Evolutionary conservation across 331 rosid genomes (phyloP).

Genomic region (Arachis monticola): DNA sequence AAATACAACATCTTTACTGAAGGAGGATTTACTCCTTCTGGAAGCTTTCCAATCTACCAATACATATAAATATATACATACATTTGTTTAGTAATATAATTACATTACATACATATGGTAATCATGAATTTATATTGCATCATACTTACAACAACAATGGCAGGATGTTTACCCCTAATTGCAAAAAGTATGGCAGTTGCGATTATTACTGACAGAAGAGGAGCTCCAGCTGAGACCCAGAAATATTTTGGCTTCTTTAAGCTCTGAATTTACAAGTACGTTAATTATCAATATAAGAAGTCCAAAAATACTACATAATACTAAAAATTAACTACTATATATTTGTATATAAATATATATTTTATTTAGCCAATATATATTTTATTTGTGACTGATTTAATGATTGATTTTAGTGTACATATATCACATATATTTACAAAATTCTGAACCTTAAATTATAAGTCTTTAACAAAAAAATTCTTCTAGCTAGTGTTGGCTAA

Average conservation of each 20-base stretch:
- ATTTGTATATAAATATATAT: too few relatives aligned
- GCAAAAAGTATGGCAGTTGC: constrained; percentile 69
- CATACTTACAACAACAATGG: constrained; percentile 66
- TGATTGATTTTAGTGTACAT: too few relatives aligned
- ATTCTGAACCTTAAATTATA: too few relatives aligned
- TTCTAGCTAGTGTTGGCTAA: too few relatives aligned
- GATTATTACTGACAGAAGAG: constrained; percentile 72
- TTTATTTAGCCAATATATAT: too few relatives aligned
- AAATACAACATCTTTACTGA: constrained; percentile 66
- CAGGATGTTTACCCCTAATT: constrained; percentile 61
- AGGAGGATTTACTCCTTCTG: constrained; percentile 79
- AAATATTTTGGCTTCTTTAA: constrained; percentile 65
- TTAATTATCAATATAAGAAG: background rate
- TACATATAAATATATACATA: background rate
- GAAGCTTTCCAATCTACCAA: constrained; percentile 80
- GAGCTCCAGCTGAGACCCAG: constrained; percentile 97
- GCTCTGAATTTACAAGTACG: constrained; percentile 49
- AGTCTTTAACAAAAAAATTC: too few relatives aligned
- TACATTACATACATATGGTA: background rate
- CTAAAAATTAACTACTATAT: too few relatives aligned
- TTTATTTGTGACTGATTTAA: too few relatives aligned
- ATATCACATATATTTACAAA: too few relatives aligned
- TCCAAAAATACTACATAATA: too few relatives aligned
- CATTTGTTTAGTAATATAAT: background rate
- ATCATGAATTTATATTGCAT: background rate